Base-by-base conservation (phyloP, 805 yeast genomes). In the Crinitomyces ghanaensis region DNA sequence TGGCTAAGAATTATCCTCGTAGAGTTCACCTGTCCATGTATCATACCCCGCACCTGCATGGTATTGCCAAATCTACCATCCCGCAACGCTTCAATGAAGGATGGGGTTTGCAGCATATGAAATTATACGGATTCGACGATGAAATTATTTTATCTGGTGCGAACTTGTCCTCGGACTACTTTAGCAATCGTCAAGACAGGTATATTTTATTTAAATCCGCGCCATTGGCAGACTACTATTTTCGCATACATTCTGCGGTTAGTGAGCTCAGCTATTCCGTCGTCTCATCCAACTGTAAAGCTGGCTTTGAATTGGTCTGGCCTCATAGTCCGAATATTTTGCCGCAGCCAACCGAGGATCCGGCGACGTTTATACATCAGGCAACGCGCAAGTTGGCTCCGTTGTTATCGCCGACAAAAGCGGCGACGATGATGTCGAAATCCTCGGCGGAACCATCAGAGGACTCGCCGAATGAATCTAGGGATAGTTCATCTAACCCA, bases 101-200 rank as follows among this genome's bases (percentile, higher is more conserved):
- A 3, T 65, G 70, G 45, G 98, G 98, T 0, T 66, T 91, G 33
- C 98, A 91, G 55, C 98, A 91, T 52, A 91, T 91, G 97, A 91
- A 91, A 54, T 68, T 91, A 19, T 91, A 91, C 54, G 98, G 98
- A 2, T 75, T 86, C 48, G 98, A 91, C 54, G 74, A 84, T 48
- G 95, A 86, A 50, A 73, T 91, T 26, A 69, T 91, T 13, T 64
- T 91, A 20, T 71, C 81, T 12, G 98, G 97, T 5, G 98, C 98
- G 2, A 91, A 91, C 50, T 63, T 91, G 30, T 83, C 95, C 0
- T 63, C 70, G 23, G 98, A 91, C 57, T 91, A 91, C 56, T 91
- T 91, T 57, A 81, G 94, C 3, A 78, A 88, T 55, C 72, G 98
- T 43, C 98, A 91, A 54, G 98, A 91, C 56, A 63, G 98, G 30